Evolutionary conservation across 2,329 filamentous ascomycete genomes (phyloP).

Genomic region (Grosmannia penicillata): DNA sequence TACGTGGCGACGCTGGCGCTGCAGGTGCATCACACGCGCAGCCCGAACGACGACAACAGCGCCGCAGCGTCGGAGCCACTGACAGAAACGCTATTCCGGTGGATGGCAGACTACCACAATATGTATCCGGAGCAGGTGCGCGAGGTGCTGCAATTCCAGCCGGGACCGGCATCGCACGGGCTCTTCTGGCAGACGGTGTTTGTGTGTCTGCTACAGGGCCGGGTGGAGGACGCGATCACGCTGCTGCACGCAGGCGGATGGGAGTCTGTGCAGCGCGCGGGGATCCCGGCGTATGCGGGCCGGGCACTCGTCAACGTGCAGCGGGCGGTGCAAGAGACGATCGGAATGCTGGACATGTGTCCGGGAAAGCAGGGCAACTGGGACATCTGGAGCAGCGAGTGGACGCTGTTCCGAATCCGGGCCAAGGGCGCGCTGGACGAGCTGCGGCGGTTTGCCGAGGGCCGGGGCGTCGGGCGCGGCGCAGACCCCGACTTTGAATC

Average conservation of each 20-base stretch:
- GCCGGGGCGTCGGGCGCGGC: slow-evolving; percentile 28
- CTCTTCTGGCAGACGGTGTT: slow-evolving; percentile 82
- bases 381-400: slow-evolving; percentile 70
- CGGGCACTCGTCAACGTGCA: slow-evolving; percentile 66
- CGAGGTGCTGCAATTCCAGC: slow-evolving; percentile 46
- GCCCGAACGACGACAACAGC: slow-evolving; percentile 17
- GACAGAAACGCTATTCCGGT: slow-evolving; percentile 67
- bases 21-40: slow-evolving; percentile 56
- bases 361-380: slow-evolving; percentile 59
- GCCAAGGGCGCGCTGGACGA: slow-evolving; percentile 54
- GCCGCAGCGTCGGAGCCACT: slow-evolving; percentile 34
- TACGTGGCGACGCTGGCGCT: slow-evolving; percentile 69
- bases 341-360: slow-evolving; percentile 56
- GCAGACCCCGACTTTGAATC: slow-evolving; percentile 7
- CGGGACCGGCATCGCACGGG: slow-evolving; percentile 60
- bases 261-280: slow-evolving; percentile 56
- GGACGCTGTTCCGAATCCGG: slow-evolving; percentile 69
- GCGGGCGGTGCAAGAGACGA: slow-evolving; percentile 52
- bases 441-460: slow-evolving; percentile 67
- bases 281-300: slow-evolving; percentile 54
- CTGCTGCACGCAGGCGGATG: slow-evolving; percentile 66
- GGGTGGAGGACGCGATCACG: slow-evolving; percentile 49
- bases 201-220: slow-evolving; percentile 59
- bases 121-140: slow-evolving; percentile 53
- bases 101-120: slow-evolving; percentile 65